Evolutionary conservation across 352 stramenopile species (phyloP), one percentile per base, ranked within the genome.

Genomic region (Thraustochytrium sp.): DNA sequence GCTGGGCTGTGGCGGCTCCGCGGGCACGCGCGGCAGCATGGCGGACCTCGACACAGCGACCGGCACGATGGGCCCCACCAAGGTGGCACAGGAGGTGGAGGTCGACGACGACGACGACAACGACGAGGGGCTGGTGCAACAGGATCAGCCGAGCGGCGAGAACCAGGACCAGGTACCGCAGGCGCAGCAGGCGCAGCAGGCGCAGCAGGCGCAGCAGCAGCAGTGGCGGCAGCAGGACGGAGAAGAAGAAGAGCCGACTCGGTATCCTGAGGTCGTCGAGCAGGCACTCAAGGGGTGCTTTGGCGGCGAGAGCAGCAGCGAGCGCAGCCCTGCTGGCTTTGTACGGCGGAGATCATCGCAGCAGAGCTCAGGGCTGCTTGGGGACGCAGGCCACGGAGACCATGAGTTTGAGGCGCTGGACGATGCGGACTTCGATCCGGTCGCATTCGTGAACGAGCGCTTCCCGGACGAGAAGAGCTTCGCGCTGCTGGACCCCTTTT

Each of bases 361-460:
- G 36, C 59, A 72, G 26, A 49, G 59, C 23, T 72, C 59, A 9
- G 46, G 59, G 9, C 59, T 72, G 16, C 40, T 72, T 4, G 59
- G 59, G 0, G 59, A 72, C 21, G 9, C 26, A 26, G 59, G 59
- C 2, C 59, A 72, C 26, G 59, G 59, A 16, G 59, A 72, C 26
- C 59, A 72, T 26, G 59, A 72, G 36, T 72, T 72, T 1, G 68
- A 80, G 2, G 31, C 68, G 49, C 63, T 97, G 18, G 93, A 97
- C 77, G 86, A 88, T 37, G 88, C 91, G 3, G 91, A 96, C 84
- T 97, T 97, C 86, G 91, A 97, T 74, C 89, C 91, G n/a, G 89
- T 93, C 64, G 92, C 92, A 72, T 97, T 96, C 83, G 93, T 97
- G 64, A 97, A 97, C 85, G 88, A 92, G 40, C 94, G 95, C 55